Evolutionary conservation across 495 filamentous ascomycete genomes (phyloP).

Genomic region (Hypoxylon rickii): DNA sequence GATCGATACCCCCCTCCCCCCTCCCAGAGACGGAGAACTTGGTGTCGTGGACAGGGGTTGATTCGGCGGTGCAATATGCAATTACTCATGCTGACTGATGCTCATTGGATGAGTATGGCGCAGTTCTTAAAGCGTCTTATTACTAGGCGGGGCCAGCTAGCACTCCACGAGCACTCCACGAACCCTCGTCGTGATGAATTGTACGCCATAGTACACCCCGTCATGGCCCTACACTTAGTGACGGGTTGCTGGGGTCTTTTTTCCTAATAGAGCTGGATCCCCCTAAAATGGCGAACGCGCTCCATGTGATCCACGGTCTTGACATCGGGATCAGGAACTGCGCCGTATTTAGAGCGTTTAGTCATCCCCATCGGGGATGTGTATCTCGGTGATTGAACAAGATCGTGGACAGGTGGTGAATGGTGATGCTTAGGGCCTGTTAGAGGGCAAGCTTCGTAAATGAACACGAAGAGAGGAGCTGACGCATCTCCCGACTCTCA

Average conservation of each 20-base stretch:
- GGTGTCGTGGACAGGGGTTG: background rate
- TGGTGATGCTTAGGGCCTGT: too few relatives aligned
- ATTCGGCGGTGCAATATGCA: conserved; percentile 16
- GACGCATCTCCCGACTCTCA: too few relatives aligned
- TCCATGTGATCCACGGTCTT: conserved; percentile 18
- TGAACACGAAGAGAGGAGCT: too few relatives aligned
- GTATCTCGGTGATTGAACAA: background rate
- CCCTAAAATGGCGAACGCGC: conserved; percentile 1
- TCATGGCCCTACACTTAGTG: conserved; percentile 5
- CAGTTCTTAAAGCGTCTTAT: background rate
- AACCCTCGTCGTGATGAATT: conserved; percentile 11
- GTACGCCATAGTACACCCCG: conserved; percentile 20
- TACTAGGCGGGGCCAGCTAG: conserved; percentile 15
- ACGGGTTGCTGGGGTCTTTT: background rate
- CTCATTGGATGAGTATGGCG: conserved; percentile 17
- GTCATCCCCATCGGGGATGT: conserved; percentile 6
- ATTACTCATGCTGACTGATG: conserved; percentile 10
- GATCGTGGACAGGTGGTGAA: too few relatives aligned
- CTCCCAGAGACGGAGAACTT: background rate
- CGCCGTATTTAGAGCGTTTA: conserved; percentile 12
- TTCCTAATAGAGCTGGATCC: conserved; percentile 10
- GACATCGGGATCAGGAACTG: conserved; percentile 15
- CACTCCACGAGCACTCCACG: background rate
- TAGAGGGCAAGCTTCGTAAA: too few relatives aligned
- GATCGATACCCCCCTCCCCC: conserved; percentile 30